phyloP scores from a whole-genome alignment of 257 asterid species.

The Solanum peruvianum region DNA sequence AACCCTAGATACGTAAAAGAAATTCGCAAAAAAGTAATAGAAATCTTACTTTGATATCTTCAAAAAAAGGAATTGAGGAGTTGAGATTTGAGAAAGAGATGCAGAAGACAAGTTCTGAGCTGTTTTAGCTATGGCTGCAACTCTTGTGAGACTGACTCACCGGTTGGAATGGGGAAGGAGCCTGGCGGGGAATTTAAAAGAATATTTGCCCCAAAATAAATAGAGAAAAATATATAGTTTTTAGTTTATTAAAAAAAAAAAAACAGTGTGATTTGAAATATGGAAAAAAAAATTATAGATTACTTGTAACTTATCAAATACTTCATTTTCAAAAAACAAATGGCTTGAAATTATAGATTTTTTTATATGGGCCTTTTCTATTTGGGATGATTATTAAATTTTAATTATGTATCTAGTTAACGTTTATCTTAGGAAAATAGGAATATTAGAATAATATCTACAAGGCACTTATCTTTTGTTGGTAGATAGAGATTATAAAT shows the following conservation, averaged over 20 bases:
- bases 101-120: not conserved
- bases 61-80: not conserved
- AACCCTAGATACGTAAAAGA: not conserved
- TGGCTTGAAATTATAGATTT: not conserved
- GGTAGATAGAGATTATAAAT: too few species aligned
- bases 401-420: too few species aligned
- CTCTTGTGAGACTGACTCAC: not conserved
- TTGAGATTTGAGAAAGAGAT: not conserved
- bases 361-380: not conserved
- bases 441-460: too few species aligned
- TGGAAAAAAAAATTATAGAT: not conserved
- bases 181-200: not conserved
- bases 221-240: not conserved
- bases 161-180: not conserved
- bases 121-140: not conserved
- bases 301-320: not conserved
- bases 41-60: not conserved
- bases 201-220: not conserved
- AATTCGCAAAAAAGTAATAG: not conserved
- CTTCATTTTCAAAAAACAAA: not conserved
- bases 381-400: too few species aligned
- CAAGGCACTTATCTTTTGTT: too few species aligned
- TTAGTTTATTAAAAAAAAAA: not conserved
- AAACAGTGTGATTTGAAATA: not conserved
- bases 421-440: too few species aligned